Base-by-base conservation (phyloP, 805 yeast species). In the Wickerhamomyces sydowiorum region DNA sequence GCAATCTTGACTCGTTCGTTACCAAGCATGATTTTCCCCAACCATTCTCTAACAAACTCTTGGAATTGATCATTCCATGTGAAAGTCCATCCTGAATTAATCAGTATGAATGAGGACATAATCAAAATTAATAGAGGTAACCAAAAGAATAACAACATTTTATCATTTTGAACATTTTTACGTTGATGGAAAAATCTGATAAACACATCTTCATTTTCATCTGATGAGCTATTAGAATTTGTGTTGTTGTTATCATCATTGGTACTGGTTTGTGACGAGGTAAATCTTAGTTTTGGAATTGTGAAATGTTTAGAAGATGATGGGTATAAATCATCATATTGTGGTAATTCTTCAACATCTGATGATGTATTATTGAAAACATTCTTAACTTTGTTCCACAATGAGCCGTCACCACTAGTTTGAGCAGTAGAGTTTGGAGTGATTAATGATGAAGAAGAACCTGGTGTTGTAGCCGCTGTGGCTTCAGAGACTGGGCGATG, bases 81-180 rank as follows among this genome's bases (percentile, higher is more conserved):
- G 38, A 60, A 60, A 15, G 57, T 55, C 48, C 56, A 56, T 7
- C 72, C 71, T 23, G 65, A 57, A 31, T 56, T 62, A 43, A 57
- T 57, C 23, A 67, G 47, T 4, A 73, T 59, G 41, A 74, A 67
- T 50, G 72, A 67, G 7, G 78, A 64, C 3, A 79, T 65, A 15
- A 81, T 61, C 25, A 86, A 58, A 18, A 82, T 51, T 40, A 87
- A 64, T 30, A 86, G 73, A 13, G 97, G 97, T 44, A 89, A 64
- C 97, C 97, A 90, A 73, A 90, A 89, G 60, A 90, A 86, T 46
- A 87, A 65, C 48, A 90, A 69, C 86, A 88, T 83, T 56, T 78
- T 82, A 62, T 90, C 97, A 54, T 87, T 84, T 52, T 64, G 66
- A 44, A 75, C 65, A 39, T 69, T 70, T 51, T 67, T 68, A 45